phyloP scores from a whole-genome alignment of 768 basidiomycete species.

The Zangia roseola region DNA sequence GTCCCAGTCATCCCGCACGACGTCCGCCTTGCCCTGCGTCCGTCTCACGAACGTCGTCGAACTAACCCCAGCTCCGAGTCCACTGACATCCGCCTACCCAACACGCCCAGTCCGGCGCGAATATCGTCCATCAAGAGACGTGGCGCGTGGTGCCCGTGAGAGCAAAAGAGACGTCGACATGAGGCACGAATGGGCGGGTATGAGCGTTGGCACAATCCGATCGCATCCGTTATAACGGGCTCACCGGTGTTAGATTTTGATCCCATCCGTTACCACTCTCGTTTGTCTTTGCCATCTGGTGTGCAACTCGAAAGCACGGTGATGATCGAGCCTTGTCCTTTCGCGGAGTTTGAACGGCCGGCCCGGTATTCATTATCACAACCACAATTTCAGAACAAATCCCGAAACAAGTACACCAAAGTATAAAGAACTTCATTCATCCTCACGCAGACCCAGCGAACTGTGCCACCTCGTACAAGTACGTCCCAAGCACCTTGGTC shows the following conservation, averaged over 20 bases:
- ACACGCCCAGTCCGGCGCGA: not conserved
- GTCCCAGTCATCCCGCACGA: conserved; percentile 59
- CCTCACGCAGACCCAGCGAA: conserved; percentile 17
- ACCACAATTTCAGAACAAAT: too few relatives aligned
- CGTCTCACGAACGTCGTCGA: conserved; percentile 1
- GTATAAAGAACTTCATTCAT: not conserved
- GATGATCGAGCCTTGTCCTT: too few relatives aligned
- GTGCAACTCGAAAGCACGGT: too few relatives aligned
- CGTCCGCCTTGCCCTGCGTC: conserved; percentile 1
- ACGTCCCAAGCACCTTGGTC: conserved; percentile 35
- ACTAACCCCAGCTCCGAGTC: not conserved
- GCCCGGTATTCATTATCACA: too few relatives aligned
- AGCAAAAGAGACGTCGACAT: not conserved
- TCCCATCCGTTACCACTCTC: conserved; percentile 15
- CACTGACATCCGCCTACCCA: conserved; percentile 3
- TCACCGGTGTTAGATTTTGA: conserved; percentile 15
- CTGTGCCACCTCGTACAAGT: conserved; percentile 31
- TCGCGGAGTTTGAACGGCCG: conserved; percentile 26
- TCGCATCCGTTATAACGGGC: not conserved
- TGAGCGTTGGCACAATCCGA: too few relatives aligned
- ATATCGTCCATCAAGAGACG: not conserved
- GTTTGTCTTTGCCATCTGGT: conserved; percentile 13
- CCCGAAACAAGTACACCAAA: not conserved
- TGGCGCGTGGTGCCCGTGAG: too few relatives aligned
- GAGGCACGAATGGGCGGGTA: too few relatives aligned